These are phyloP conservation scores for Parastagonospora avenae DNA, from an alignment of 2,329 filamentous ascomycete genomes.

Conservation along the genomic window DNA sequence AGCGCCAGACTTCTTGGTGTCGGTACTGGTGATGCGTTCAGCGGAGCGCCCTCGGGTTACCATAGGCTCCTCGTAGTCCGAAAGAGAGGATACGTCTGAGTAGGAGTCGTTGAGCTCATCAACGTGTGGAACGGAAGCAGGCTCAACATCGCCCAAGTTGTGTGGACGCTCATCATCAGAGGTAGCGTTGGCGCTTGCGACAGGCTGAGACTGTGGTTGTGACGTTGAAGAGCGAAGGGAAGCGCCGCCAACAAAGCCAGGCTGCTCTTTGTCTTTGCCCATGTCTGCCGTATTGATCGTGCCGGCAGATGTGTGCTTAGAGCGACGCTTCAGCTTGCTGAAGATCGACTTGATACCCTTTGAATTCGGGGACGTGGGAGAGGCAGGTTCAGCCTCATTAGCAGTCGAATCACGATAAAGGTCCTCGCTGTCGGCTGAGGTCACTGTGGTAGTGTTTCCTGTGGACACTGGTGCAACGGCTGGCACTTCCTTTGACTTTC, in stretches of 20 bases:
- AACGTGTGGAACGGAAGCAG: constrained; percentile 16
- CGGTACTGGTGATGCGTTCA: constrained; percentile 26
- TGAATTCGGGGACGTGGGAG: constrained; percentile 34
- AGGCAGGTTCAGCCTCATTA: constrained; percentile 17
- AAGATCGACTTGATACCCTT: constrained; percentile 47
- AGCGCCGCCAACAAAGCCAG: constrained; percentile 54
- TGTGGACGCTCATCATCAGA: constrained; percentile 12
- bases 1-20: constrained; percentile 46
- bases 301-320: constrained; percentile 32
- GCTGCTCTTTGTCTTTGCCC: constrained; percentile 22
- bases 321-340: constrained; percentile 47
- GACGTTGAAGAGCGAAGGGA: constrained; percentile 37
- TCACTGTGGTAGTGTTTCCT: constrained; percentile 4
- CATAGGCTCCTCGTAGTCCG: constrained; percentile 17
- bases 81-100: constrained; percentile 45
- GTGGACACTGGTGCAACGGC: constrained; percentile 10
- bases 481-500: constrained; percentile 51
- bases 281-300: constrained; percentile 9
- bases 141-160: constrained; percentile 19
- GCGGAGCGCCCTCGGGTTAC: constrained; percentile 26
- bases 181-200: background rate
- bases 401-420: constrained; percentile 21
- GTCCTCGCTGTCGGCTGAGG: constrained; percentile 20
- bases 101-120: constrained; percentile 17
- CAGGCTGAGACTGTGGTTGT: constrained; percentile 16